Percentiles rank a stretch among this genome's conserved stretches.
Evolutionary conservation across 2,329 filamentous ascomycete species (phyloP).

Genomic region (Alternaria sp.): DNA sequence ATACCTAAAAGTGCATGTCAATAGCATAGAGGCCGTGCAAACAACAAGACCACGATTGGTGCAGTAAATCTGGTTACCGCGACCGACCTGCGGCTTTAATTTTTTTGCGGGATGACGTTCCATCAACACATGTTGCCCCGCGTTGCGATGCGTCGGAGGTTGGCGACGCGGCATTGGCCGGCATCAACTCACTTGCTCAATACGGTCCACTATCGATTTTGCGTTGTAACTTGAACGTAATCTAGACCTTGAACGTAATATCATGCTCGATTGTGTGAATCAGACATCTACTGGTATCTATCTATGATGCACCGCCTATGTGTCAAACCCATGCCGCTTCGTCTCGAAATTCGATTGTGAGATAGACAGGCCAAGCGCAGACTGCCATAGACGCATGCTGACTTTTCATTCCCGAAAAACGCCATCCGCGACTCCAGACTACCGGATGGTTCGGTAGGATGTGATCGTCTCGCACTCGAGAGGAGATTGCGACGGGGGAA

Average conservation of each 20-base stretch:
- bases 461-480: background rate
- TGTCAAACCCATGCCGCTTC: background rate
- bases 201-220: background rate
- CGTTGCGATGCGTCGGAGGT: conserved; percentile 3
- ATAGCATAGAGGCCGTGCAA: background rate
- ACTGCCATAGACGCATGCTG: background rate
- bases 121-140: conserved; percentile 6
- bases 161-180: conserved; percentile 2
- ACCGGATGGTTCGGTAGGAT: background rate
- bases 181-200: background rate
- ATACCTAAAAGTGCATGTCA: background rate
- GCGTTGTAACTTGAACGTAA: background rate
- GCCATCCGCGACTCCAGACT: conserved; percentile 4
- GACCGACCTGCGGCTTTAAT: conserved; percentile 3
- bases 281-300: background rate
- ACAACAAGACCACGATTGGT: conserved; percentile 6
- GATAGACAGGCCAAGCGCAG: background rate
- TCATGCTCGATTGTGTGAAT: background rate
- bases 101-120: conserved; percentile 8
- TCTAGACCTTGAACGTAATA: background rate
- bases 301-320: background rate
- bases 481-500: background rate
- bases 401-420: background rate
- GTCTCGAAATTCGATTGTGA: background rate
- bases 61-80: background rate